Evolutionary conservation across 345 rosid genomes (phyloP).

Genomic region (Populus nigra): DNA sequence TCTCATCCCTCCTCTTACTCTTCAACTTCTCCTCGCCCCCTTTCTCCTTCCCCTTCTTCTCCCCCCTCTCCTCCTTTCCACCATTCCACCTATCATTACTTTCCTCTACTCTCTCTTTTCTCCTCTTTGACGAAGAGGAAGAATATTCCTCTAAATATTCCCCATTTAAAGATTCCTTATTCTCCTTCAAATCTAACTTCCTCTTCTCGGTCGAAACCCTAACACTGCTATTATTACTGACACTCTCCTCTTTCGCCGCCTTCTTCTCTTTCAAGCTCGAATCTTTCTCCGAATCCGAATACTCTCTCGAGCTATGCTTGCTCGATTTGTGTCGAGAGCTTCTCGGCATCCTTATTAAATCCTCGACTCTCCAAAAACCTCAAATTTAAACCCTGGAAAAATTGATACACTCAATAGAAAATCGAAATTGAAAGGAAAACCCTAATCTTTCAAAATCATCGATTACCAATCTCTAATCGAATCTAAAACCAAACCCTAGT

Average conservation of each 20-base stretch:
- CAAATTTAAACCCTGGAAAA: conserved; percentile 13
- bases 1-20: conserved; percentile 61
- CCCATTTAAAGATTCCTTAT: conserved; percentile 43
- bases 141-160: conserved; percentile 58
- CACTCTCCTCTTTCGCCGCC: conserved; percentile 42
- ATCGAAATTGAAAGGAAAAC: conserved; percentile 9
- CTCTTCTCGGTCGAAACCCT: conserved; percentile 69
- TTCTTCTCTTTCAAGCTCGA: conserved; percentile 59
- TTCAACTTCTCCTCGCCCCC: conserved; percentile 47
- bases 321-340: conserved; percentile 96
- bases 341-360: conserved; percentile 56
- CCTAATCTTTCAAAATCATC: conserved; percentile 17
- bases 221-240: conserved; percentile 20
- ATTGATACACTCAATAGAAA: not conserved
- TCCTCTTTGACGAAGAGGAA: conserved; percentile 54
- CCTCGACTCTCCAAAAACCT: conserved; percentile 9
- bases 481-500: conserved; percentile 6
- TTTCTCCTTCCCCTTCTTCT: conserved; percentile 51
- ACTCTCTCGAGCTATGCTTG: conserved; percentile 75
- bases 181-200: conserved; percentile 54
- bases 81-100: conserved; percentile 80
- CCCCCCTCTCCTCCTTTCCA: conserved; percentile 46
- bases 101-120: conserved; percentile 50
- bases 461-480: not conserved
- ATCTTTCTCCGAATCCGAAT: conserved; percentile 87